Percentiles rank a stretch among this genome's conserved stretches.
These are phyloP conservation scores for Metschnikowia kofuensis DNA, from an alignment of 805 yeast genomes.

Conservation along the genomic window DNA sequence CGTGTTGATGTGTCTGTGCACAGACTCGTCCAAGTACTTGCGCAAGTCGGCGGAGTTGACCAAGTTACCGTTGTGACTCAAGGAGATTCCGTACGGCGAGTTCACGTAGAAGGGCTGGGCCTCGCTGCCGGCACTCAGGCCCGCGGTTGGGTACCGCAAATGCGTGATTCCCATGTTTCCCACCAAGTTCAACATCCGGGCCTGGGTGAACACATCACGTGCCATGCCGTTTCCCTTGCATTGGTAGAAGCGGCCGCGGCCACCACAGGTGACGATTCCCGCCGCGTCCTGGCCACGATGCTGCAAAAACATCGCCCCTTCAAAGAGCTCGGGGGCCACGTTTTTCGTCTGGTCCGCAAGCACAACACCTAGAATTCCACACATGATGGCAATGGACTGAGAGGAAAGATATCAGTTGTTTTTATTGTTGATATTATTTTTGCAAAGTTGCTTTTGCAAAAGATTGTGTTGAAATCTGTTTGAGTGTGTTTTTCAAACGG, in stretches of 20 bases:
- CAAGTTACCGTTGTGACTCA: conserved; percentile 93
- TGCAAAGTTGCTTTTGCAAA: too few relatives aligned
- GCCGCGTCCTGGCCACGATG: conserved; percentile 99
- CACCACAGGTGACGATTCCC: conserved; percentile 96
- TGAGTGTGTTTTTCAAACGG: too few relatives aligned
- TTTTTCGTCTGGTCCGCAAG: conserved; percentile 67
- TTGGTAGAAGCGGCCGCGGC: conserved; percentile 90
- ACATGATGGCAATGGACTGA: conserved; percentile 48
- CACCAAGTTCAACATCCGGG: conserved; percentile 70
- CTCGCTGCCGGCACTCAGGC: conserved; percentile 90
- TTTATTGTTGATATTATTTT: too few relatives aligned
- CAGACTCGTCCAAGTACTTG: conserved; percentile 83
- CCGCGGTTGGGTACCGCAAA: conserved; percentile 96
- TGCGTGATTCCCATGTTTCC: conserved; percentile 97
- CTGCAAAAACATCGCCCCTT: conserved; percentile 88
- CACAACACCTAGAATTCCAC: conserved; percentile 91
- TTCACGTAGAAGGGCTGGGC: conserved; percentile 99
- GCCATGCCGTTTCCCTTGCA: conserved; percentile 99
- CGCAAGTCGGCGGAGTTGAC: conserved; percentile 80
- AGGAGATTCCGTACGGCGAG: conserved; percentile 89
- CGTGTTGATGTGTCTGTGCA: conserved; percentile 95
- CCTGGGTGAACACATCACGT: conserved; percentile 89
- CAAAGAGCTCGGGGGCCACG: conserved; percentile 88
- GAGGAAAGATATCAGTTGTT: too few relatives aligned
- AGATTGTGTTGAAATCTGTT: too few relatives aligned